phyloP scores from a whole-genome alignment of 108 stramenopile species.

The Skeletonema tropicum region DNA sequence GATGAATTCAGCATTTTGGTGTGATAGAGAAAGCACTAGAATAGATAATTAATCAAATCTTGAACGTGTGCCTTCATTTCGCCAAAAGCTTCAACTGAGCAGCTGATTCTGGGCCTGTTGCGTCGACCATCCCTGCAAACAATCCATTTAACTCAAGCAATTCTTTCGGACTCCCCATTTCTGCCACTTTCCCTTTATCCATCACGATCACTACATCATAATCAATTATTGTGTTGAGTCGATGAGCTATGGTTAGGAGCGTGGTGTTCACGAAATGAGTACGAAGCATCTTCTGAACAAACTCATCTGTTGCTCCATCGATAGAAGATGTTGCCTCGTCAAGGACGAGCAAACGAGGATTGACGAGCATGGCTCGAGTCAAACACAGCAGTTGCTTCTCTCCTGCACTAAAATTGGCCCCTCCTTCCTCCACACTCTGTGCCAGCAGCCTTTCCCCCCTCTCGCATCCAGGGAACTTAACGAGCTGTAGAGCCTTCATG shows the following conservation, averaged over 20 bases:
- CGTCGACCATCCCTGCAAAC: conserved; percentile 69
- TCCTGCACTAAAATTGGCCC: conserved; percentile 87
- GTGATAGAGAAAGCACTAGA: too few species aligned
- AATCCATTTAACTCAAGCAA: conserved; percentile 65
- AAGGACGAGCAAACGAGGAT: conserved; percentile 61
- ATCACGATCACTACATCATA: conserved; percentile 92
- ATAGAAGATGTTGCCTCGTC: conserved; percentile 64
- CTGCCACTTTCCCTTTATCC: conserved; percentile 83
- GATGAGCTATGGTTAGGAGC: conserved; percentile 91
- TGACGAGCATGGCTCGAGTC: conserved; percentile 43
- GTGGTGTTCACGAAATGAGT: conserved; percentile 81
- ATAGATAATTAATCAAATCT: too few species aligned
- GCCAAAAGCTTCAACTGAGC: conserved; percentile 51
- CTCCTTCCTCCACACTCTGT: conserved; percentile 83
- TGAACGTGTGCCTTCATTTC: neutral
- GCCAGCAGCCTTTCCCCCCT: conserved; percentile 55
- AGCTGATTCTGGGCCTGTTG: conserved; percentile 65
- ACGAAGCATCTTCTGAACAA: conserved; percentile 89
- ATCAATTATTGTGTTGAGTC: conserved; percentile 94
- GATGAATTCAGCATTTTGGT: too few species aligned
- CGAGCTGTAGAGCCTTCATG: conserved; percentile 70
- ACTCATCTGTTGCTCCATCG: conserved; percentile 78
- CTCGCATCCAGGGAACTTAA: conserved; percentile 62
- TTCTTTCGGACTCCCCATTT: conserved; percentile 83
- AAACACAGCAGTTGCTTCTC: conserved; percentile 93